Base-by-base conservation (phyloP, 352 stramenopile species). In the Phytophthora pisi region DNA sequence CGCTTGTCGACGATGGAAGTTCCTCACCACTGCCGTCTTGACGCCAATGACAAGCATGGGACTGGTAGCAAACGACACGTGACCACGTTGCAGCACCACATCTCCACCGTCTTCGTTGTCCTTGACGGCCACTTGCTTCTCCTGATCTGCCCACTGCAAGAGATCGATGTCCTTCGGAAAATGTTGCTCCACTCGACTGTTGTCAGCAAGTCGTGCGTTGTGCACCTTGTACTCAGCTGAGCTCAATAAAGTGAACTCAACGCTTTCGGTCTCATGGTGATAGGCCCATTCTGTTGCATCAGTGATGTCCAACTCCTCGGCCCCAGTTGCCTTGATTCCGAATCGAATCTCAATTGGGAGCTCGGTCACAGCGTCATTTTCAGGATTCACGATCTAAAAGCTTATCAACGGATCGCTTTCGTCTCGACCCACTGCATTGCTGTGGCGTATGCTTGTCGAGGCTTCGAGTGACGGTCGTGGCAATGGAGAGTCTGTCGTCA, bases 1-100 rank as follows among this genome's bases (percentile, higher is more conserved):
- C 7, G 60, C 68, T 46, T 79, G 72, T 18, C 72, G 75, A 5
- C 31, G 42, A 3, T 47, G 30, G 4, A 75, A 77, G n/a, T 78
- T 79, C n/a, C 63, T 42, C 23, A 75, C 4, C 5, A 81, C 65
- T n/a, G 70, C 78, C 1, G 69, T 78, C 50, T 88, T 88, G 53
- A 88, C 63, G 2, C 82, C 82, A 24, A 88, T 79, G 0, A 87
- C 34, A 0, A 86, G 50, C 20, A 75, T 24, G 2, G 61, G 51
- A 2, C 62, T 54, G 23, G 2, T 57, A 51, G 26, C 56, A 5
- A 24, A 9, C 7, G 24, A 43, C 3, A 42, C 23, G 15, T 46
- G 36, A 13, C 15, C 49, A 7, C 53, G 28, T 34, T 57, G n/a
- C 9, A 66, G 34, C 20, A 59, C 57, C 2, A 49, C 3, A 24